Evolutionary conservation across 768 basidiomycete genomes (phyloP).

Genomic region (Leccinellum luteum): DNA sequence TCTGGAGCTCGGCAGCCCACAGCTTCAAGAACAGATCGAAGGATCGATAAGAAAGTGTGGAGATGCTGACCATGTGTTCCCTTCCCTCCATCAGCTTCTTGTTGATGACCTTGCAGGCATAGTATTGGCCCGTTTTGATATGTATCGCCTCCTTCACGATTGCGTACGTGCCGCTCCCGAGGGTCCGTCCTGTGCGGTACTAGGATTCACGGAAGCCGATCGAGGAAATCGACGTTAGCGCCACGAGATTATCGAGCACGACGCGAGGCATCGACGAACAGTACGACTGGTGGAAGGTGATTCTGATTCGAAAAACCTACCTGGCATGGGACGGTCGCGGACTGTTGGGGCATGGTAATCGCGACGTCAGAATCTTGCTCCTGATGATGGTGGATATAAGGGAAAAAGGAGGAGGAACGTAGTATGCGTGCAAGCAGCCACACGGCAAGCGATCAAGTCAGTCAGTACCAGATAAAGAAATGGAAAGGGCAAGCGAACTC

Average conservation of each 20-base stretch:
- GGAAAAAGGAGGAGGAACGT: constrained; percentile 7
- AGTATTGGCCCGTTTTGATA: constrained; percentile 89
- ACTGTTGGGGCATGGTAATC: constrained; percentile 29
- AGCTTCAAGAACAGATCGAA: constrained; percentile 3
- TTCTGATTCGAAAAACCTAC: constrained; percentile 23
- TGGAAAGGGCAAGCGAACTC: background rate
- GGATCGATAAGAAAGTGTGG: constrained; percentile 6
- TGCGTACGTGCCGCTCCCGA: constrained; percentile 91
- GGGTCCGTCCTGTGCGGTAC: constrained; percentile 87
- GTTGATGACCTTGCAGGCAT: constrained; percentile 99
- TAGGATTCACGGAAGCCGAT: constrained; percentile 26
- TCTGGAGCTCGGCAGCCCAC: background rate
- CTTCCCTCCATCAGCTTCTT: constrained; percentile 98
- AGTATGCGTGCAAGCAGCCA: constrained; percentile 17
- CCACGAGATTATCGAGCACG: constrained; percentile 3
- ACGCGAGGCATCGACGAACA: constrained; percentile 1
- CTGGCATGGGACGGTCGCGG: constrained; percentile 47
- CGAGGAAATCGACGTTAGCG: constrained; percentile 5
- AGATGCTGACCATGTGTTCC: constrained; percentile 84
- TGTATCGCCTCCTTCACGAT: constrained; percentile 96
- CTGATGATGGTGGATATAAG: constrained; percentile 13
- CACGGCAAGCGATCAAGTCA: constrained; percentile 17
- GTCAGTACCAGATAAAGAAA: constrained; percentile 1
- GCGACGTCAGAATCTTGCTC: constrained; percentile 7
- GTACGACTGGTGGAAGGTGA: background rate